Conservation (phyloP, 768 basidiomycete species). For the Dendrothele bispora region DNA sequence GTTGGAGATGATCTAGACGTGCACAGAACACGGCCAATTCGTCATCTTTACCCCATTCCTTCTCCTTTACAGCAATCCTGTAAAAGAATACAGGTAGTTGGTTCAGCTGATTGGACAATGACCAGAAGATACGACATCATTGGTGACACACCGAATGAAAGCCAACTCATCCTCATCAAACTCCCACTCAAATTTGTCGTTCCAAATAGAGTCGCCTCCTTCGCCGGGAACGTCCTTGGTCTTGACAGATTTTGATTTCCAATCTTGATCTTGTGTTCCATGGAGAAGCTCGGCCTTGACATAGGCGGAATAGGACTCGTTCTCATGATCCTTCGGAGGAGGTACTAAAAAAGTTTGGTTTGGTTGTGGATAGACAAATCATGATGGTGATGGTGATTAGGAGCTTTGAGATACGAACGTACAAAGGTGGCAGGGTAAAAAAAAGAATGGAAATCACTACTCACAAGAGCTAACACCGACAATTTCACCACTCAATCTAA, state of each 20-base stretch:
- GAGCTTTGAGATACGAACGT: no score
- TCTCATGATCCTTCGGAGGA: constrained; percentile 36
- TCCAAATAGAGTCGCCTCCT: constrained; percentile 42
- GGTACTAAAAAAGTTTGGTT: constrained; percentile 45
- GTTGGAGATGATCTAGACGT: constrained; percentile 43
- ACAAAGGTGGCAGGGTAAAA: background rate
- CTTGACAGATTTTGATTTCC: constrained; percentile 43
- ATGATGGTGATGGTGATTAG: no score
- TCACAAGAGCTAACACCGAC: constrained; percentile 46
- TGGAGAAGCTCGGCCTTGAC: constrained; percentile 47
- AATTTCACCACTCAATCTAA: constrained; percentile 31
- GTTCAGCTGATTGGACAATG: constrained; percentile 7
- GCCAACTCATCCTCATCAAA: constrained; percentile 50
- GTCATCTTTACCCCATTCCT: constrained; percentile 44
- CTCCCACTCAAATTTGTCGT: constrained; percentile 47
- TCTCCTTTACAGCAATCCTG: constrained; percentile 38
- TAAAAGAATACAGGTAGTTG: background rate
- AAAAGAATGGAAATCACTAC: constrained; percentile 19
- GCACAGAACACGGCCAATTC: constrained; percentile 53
- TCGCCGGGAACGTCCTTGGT: constrained; percentile 26
- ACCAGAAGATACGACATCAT: background rate
- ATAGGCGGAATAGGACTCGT: constrained; percentile 43
- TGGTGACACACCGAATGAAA: constrained; percentile 46
- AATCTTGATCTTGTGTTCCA: constrained; percentile 34
- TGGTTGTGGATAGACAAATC: no score